Base-by-base conservation (phyloP, 1,284 basidiomycete genomes). In the Clitocybe nebularis region DNA sequence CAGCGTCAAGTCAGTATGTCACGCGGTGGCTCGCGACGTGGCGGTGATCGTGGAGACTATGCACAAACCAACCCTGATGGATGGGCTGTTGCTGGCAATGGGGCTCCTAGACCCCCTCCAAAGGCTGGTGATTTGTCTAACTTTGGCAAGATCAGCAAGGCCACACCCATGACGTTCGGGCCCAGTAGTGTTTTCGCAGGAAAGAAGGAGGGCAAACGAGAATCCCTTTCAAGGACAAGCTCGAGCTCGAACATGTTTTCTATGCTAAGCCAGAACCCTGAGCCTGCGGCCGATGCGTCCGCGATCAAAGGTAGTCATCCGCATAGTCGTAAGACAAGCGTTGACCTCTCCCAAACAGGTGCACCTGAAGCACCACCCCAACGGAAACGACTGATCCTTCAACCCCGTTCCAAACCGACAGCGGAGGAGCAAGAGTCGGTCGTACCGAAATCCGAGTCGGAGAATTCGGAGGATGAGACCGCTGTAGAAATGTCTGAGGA, bases 241-340 rank as follows among this genome's bases (percentile, higher is more conserved):
- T 93, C 90, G 33, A 81, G 68, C 44, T 75, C 79, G 48, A 96
- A 95, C 66, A 94, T 93, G 87, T 94, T 94, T 71, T 82, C 81
- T 14, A 69, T 88, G 71, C 79, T 90, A 38, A 77, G 74, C 53
- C 81, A 84, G 57, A 72, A 39, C 14, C 33, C 68, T 21, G 79
- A 79, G 44, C 71, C 77, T 17, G 61, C 69, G 2, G 67, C 62
- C 1, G 81, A 79, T 21, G 57, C 68, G n/a, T 23, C n/a, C n/a
- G 53, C 63, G 17, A 29, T 56, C 17, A 57, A 85, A 76, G 58
- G 64, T 44, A 75, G 64, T 49, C 63, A 67, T 40, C 68, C 69
- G 23, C 66, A 71, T 9, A 74, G 69, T 52, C 71, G 75, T 43
- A 79, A 76, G 55, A 58, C 68, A 25, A 79, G 73, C 47, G 62